Percentiles rank a stretch among this genome's conserved stretches.
These are phyloP conservation scores for Cystobasidium sp. DNA, from an alignment of 1,284 basidiomycete genomes.

Conservation along the genomic window DNA sequence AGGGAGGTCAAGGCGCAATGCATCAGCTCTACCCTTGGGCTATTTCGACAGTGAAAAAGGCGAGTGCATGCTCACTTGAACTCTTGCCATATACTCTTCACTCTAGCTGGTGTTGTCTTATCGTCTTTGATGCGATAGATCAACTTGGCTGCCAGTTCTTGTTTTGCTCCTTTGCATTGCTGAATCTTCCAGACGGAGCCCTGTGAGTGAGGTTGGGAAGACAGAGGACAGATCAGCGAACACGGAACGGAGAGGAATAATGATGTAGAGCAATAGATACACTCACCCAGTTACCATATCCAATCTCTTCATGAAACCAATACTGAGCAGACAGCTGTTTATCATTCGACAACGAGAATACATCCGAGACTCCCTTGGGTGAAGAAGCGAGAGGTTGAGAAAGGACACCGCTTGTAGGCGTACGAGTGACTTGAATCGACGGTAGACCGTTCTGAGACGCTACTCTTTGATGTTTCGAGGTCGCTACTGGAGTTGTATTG, in stretches of 20 bases:
- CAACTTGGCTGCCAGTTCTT: conserved; percentile 81
- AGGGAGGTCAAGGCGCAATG: not conserved
- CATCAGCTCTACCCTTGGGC: not conserved
- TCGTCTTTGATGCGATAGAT: conserved; percentile 76
- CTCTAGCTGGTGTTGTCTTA: conserved; percentile 79
- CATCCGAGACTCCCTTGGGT: conserved; percentile 32
- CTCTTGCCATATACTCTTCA: conserved; percentile 66
- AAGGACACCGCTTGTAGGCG: not conserved
- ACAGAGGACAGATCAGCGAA: conserved; percentile 52
- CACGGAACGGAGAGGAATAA: conserved; percentile 54
- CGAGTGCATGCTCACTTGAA: conserved; percentile 46
- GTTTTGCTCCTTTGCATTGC: conserved; percentile 49
- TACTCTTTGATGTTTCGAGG: conserved; percentile 4
- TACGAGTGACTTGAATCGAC: not conserved
- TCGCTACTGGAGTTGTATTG: not conserved
- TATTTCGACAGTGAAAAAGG: not conserved
- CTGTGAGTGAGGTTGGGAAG: conserved; percentile 17
- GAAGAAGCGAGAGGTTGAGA: not conserved
- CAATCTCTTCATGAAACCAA: conserved; percentile 64
- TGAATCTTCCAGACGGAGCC: conserved; percentile 51
- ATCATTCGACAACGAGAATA: conserved; percentile 20
- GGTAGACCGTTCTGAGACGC: conserved; percentile 8
- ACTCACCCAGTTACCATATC: conserved; percentile 84
- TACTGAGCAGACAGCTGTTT: conserved; percentile 25
- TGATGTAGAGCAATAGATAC: conserved; percentile 75